These are phyloP conservation scores for Nematocida sp. DNA, from an alignment of 371 early-diverging fungal genomes.

Conservation along the genomic window DNA sequence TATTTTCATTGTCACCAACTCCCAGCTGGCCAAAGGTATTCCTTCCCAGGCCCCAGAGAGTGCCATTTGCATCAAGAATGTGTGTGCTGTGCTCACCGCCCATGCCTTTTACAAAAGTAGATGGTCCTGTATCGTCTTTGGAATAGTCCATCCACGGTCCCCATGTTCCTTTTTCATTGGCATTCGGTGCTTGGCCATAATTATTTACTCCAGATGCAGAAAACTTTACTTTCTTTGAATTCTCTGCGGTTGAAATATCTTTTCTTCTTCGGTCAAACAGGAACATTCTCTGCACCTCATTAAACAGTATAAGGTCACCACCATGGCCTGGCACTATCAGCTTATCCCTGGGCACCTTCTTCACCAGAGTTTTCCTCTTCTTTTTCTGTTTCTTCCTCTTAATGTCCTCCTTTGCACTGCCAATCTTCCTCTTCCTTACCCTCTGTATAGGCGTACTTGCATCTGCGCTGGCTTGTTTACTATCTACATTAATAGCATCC, in stretches of 20 bases:
- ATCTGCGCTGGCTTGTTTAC: not conserved
- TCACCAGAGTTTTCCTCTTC: not conserved
- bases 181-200: conserved; percentile 75
- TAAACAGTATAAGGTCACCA: not conserved
- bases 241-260: not conserved
- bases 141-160: conserved; percentile 24
- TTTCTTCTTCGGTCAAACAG: conserved; percentile 1
- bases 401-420: not conserved
- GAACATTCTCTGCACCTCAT: conserved; percentile 15
- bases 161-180: not conserved
- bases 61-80: conserved; percentile 61
- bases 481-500: not conserved
- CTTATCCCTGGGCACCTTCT: not conserved
- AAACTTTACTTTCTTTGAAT: conserved; percentile 56
- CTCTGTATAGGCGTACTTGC: not conserved
- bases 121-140: conserved; percentile 18
- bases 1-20: conserved; percentile 32
- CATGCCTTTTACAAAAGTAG: conserved; percentile 56
- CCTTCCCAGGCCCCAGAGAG: conserved; percentile 67
- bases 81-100: conserved; percentile 68
- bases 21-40: conserved; percentile 69
- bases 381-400: not conserved
- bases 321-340: not conserved
- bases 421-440: not conserved
- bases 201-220: conserved; percentile 90